Percentiles rank a stretch among this genome's conserved stretches.
Conservation (phyloP, 306 rosid genomes). For the Vachellia collinsii region DNA sequence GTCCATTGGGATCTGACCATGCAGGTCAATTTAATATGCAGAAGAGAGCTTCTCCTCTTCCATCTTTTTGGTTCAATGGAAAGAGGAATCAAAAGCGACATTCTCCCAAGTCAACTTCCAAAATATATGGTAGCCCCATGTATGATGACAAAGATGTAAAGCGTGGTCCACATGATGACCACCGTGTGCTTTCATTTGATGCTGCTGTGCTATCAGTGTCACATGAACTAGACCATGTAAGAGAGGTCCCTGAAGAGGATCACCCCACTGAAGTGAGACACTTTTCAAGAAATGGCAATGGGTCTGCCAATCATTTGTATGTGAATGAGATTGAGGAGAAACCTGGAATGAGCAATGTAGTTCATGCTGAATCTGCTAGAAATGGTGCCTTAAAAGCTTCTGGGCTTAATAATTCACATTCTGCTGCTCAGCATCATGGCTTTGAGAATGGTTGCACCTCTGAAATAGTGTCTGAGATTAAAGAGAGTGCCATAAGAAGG, state of each 20-base stretch:
- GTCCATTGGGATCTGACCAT: slow-evolving; percentile 84
- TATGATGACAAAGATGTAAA: slow-evolving; percentile 68
- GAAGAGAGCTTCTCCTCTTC: slow-evolving; percentile 76
- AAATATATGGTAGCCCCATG: slow-evolving; percentile 76
- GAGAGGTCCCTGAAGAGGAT: slow-evolving; percentile 75
- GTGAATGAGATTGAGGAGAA: slow-evolving; percentile 60
- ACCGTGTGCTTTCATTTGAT: slow-evolving; percentile 75
- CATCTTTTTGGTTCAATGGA: slow-evolving; percentile 79
- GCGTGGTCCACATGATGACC: slow-evolving; percentile 53
- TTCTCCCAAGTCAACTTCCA: slow-evolving; percentile 72
- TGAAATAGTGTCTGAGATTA: slow-evolving; percentile 56
- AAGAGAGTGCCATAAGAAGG: slow-evolving; percentile 92
- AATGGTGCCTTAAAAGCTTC: slow-evolving; percentile 47
- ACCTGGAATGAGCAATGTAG: slow-evolving; percentile 47
- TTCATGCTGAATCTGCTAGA: slow-evolving; percentile 35
- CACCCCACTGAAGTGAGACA: slow-evolving; percentile 43
- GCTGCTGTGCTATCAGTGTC: slow-evolving; percentile 87
- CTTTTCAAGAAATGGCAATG: slow-evolving; percentile 48
- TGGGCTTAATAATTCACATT: slow-evolving; percentile 44
- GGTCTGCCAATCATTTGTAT: slow-evolving; percentile 35
- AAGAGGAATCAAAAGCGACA: slow-evolving; percentile 58
- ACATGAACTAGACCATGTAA: slow-evolving; percentile 75
- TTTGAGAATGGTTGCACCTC: slow-evolving; percentile 65
- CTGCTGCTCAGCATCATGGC: slow-evolving; percentile 47
- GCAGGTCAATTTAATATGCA: slow-evolving; percentile 55